Conservation (phyloP, 257 asterid genomes). For the Orobanche coerulescens region DNA sequence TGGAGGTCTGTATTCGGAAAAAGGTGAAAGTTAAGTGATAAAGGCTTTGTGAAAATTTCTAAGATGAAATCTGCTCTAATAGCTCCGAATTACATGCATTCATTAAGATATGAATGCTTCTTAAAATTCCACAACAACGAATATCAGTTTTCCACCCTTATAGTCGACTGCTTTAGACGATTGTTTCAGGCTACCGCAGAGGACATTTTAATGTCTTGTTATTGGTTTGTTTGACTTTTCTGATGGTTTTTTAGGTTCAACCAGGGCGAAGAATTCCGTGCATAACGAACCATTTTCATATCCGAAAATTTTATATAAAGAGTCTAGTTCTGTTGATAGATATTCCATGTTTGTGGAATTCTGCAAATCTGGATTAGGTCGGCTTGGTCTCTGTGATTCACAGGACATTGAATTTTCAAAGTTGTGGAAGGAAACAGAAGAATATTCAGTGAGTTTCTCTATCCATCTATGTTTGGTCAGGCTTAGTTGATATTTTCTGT, state of each 20-base stretch:
- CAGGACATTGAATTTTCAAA: constrained; percentile 41
- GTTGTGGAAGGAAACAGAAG: constrained; percentile 62
- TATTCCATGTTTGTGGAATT: constrained; percentile 51
- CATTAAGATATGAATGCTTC: not conserved
- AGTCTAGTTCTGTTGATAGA: constrained; percentile 28
- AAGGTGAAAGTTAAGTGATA: not conserved
- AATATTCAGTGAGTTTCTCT: constrained; percentile 49
- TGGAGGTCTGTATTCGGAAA: not conserved
- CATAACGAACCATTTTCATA: constrained; percentile 22
- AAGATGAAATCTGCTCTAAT: not conserved
- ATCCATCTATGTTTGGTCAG: constrained; percentile 9
- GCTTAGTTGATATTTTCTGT: not conserved
- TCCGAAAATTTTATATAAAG: constrained; percentile 19
- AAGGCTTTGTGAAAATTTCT: not conserved
- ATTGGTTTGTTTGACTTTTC: not conserved
- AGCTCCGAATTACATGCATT: not conserved
- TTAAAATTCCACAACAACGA: not conserved
- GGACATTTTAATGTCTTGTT: not conserved
- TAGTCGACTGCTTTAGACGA: constrained; percentile 6
- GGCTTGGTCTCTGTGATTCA: constrained; percentile 49
- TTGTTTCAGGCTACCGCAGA: not conserved
- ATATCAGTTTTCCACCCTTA: not conserved
- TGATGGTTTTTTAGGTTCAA: constrained; percentile 37
- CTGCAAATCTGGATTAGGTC: constrained; percentile 57
- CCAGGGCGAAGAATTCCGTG: constrained; percentile 19